Conservation (phyloP, 2,329 filamentous ascomycete species). For the Aspergillus ruber region DNA sequence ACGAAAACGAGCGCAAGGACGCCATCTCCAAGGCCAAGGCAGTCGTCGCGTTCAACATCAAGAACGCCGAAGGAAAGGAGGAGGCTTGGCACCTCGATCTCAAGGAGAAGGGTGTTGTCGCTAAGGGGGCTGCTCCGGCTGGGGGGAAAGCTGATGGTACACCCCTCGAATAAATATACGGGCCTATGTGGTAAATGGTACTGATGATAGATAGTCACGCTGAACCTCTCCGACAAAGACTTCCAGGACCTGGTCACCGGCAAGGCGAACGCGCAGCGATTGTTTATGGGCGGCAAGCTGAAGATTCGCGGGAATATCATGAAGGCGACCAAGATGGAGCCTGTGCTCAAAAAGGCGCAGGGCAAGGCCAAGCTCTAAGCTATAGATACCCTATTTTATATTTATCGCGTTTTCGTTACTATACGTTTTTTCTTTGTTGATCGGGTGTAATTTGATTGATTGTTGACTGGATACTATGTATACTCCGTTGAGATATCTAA, state of each 20-base stretch:
- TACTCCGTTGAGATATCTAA: too few species aligned
- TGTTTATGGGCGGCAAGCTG: constrained; percentile 98
- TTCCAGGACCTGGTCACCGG: constrained; percentile 77
- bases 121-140: constrained; percentile 60
- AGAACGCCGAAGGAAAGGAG: constrained; percentile 74
- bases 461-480: too few species aligned
- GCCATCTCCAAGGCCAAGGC: constrained; percentile 84
- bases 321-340: constrained; percentile 95
- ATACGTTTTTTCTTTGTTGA: background rate
- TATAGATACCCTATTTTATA: constrained; percentile 48
- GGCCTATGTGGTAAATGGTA: background rate
- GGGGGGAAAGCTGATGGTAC: constrained; percentile 77
- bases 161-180: constrained; percentile 17
- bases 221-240: constrained; percentile 75
- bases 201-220: constrained; percentile 65
- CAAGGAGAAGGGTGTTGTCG: constrained; percentile 79
- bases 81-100: constrained; percentile 94
- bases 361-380: constrained; percentile 64
- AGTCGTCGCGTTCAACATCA: constrained; percentile 85
- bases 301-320: constrained; percentile 98
- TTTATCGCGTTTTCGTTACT: background rate
- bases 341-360: constrained; percentile 82
- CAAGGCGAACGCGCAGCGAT: constrained; percentile 86
- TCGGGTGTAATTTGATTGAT: background rate
- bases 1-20: constrained; percentile 70